Evolutionary conservation across 306 rosid genomes (phyloP), one percentile per base, ranked within the genome.

Genomic region (Spatholobus suberectus): DNA sequence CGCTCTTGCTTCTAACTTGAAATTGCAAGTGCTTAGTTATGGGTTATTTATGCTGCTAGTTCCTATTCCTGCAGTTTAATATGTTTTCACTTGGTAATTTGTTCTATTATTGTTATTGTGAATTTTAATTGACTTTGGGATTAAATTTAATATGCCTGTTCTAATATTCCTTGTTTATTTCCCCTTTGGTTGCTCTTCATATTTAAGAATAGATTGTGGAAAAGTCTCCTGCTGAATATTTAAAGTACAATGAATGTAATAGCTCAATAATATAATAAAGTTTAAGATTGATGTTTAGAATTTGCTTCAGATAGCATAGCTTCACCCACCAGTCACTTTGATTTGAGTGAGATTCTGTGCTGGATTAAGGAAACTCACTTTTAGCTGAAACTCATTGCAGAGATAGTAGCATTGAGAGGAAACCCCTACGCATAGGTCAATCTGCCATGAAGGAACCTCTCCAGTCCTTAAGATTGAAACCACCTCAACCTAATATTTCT

Each of bases 401-500:
- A 81, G 90, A 83, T 35, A 58, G 74, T 81, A 46, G 86, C 69
- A 15, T 66, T 47, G 84, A 83, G 11, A 80, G 82, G 63, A 78
- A 41, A 74, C 57, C 85, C 40, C 73, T 89, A 7, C 76, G 20
- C 47, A 51, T 17, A n/a, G 87, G 91, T 77, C 92, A 85, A 83
- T 81, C 92, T 73, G 78, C 67, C 63, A 35, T 63, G 82, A 77
- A 82, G 85, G 92, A 88, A 71, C 82, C 93, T 35, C 75, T 81
- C 49, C 88, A 72, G 24, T 81, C 91, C 44, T 62, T 79, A 21
- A 84, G 94, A 80, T 57, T 84, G 75, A 91, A 87, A 77, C 23
- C 91, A 47, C 91, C 96, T 37, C 79, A 62, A 58, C 80, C 74
- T 59, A 82, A 75, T 79, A 76, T 75, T 46, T 87, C 96, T 63